Base-by-base conservation (phyloP, 1,284 basidiomycete genomes). In the Melanopsichium pennsylvanicum region DNA sequence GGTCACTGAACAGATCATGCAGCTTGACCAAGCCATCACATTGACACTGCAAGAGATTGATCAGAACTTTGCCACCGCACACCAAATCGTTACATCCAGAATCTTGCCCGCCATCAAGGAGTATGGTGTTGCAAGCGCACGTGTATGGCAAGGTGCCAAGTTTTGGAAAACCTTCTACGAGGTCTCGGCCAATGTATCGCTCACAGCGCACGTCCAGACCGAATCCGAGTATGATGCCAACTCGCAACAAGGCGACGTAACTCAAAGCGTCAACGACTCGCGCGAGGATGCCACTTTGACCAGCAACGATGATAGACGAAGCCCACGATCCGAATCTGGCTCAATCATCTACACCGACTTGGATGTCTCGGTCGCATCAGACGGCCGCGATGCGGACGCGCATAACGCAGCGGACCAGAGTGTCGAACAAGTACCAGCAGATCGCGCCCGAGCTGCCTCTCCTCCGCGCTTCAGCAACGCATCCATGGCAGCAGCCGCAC, bases 81-180 rank as follows among this genome's bases (percentile, higher is more conserved):
- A 96, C 76, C 87, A 92, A 78, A 83, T 92, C n/a, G 85, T 96
- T 76, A 89, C 91, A 5, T 88, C 86, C 43, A 87, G 86, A 72
- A 84, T 97, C 29, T 82, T 97, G 38, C 93, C 93, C 7, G 88
- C 92, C 13, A 88, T 97, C 67, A 94, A 93, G 81, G 86, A 89
- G 39, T 96, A 92, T 82, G 88, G 91, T 0, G 87, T 91, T 15
- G 90, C 88, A 18, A 91, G 90, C 21, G 89, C 92, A 72, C 90
- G 92, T 5, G 91, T 93, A 16, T 85, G 91, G 72, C 91, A 94
- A 69, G 90, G 91, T 23, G 91, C 92, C 6, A 90, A 89, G 89
- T 96, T 96, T 81, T 97, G 93, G 93, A 88, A 89, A n/a, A 89
- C 89, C 1, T 97, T 97, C 84, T 97, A 92, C 80, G 92, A 94